Evolutionary conservation across 495 filamentous ascomycete species (phyloP), one percentile per base, ranked within the genome.

Genomic region (Daldinia concentrica): DNA sequence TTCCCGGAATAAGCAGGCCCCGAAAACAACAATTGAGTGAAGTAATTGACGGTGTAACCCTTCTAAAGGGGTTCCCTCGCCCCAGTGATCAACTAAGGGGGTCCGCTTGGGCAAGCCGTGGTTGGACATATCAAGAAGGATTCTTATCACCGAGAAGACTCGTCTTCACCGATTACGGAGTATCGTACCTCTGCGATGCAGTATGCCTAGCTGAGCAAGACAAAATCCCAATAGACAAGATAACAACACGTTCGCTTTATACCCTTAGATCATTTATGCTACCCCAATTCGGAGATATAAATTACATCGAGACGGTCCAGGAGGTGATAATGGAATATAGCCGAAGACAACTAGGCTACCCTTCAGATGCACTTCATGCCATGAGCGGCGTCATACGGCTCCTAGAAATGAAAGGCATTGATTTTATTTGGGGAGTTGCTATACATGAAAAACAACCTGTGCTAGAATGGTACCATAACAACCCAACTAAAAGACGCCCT

Each of bases 1-100:
- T 73, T 9, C 70, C 65, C 3, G 65, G 70, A 36, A 39, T 54
- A 37, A 62, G 29, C 32, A 34, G 59, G 30, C 27, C 43, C 24
- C 59, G 43, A 3, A 22, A 26, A 12, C 29, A 62, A 12, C 19
- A 55, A n/a, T 52, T 30, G 8, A 30, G 27, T 3, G 60, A 41
- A n/a, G 5, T n/a, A 27, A 8, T 29, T 54, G 11, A 63, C 37
- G 6, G 48, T 30, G 6, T 29, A 5, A 41, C 32, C 14, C 0
- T 41, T 6, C 14, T 41, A 4, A 14, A n/a, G n/a, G 37, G 37
- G 1, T 41, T 41, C 0, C 37, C 37, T 15, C 37, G n/a, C n/a
- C 37, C 37, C 37, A 0, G n/a, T 17, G 5, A 45, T 3, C n/a
- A n/a, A 19, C 6, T 48, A 24, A 48, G 3, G 7, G 43, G 11